A percentile compares a stretch with the other conserved stretches of the same genome.
Conservation (phyloP, 352 stramenopile genomes). For the Phytophthora europaea region DNA sequence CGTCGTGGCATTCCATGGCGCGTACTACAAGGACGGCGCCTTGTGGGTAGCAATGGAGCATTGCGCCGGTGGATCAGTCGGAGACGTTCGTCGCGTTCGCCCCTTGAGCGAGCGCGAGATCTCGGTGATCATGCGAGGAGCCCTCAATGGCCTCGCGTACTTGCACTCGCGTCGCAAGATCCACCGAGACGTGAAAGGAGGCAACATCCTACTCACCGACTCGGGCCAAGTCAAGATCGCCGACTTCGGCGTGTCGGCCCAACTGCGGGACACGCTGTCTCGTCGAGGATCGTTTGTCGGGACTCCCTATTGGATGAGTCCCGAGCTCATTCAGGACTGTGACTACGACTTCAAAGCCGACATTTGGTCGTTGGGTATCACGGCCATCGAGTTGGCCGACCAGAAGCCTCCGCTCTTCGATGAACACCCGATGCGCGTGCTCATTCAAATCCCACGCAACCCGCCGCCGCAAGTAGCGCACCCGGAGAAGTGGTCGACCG, state of each 20-base stretch:
- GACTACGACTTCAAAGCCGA: constrained; percentile 95
- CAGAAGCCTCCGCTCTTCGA: constrained; percentile 92
- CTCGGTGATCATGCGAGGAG: constrained; percentile 80
- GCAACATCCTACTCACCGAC: constrained; percentile 96
- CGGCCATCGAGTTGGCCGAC: constrained; percentile 92
- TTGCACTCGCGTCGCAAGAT: constrained; percentile 89
- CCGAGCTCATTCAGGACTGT: constrained; percentile 94
- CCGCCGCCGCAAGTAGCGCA: constrained; percentile 81
- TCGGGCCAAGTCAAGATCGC: constrained; percentile 96
- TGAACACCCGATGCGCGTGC: constrained; percentile 90
- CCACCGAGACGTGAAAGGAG: constrained; percentile 95
- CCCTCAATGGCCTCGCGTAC: constrained; percentile 83
- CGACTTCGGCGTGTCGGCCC: constrained; percentile 92
- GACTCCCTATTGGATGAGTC: constrained; percentile 96
- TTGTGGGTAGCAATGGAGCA: constrained; percentile 93
- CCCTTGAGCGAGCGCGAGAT: constrained; percentile 76
- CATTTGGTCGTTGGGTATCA: constrained; percentile 93
- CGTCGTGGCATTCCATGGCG: constrained; percentile 79
- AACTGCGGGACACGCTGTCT: constrained; percentile 65
- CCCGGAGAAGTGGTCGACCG: constrained; percentile 73
- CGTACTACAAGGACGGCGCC: constrained; percentile 87
- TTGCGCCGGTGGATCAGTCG: constrained; percentile 85
- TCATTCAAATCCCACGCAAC: constrained; percentile 86
- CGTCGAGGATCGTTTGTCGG: constrained; percentile 86
- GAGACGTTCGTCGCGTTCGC: constrained; percentile 68